These are phyloP conservation scores for Phytophthora kernoviae DNA, from an alignment of 352 stramenopile species.

Conservation along the genomic window DNA sequence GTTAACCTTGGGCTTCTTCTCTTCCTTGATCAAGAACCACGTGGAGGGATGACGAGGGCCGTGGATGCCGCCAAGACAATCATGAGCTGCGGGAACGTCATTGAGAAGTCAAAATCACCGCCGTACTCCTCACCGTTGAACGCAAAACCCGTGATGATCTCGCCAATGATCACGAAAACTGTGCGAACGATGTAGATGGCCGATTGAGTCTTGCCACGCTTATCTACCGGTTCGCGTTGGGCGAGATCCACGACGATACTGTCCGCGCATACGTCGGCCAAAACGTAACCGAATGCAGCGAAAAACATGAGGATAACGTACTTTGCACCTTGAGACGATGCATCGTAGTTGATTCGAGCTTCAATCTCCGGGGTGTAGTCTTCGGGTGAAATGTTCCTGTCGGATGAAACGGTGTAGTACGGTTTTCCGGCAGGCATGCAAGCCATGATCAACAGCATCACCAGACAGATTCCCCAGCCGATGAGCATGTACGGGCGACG, in stretches of 20 bases:
- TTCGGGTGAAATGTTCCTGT: constrained; percentile 25
- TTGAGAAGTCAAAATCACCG: constrained; percentile 48
- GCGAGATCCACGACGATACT: constrained; percentile 61
- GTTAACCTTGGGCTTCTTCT: constrained; percentile 35
- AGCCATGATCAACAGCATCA: constrained; percentile 57
- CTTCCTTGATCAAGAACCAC: constrained; percentile 60
- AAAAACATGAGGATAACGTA: constrained; percentile 66
- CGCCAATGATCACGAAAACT: constrained; percentile 46
- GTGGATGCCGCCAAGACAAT: constrained; percentile 44
- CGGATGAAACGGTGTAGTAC: constrained; percentile 51
- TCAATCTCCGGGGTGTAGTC: constrained; percentile 36
- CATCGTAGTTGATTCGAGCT: constrained; percentile 41
- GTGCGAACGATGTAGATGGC: constrained; percentile 56
- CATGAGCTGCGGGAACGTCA: constrained; percentile 55
- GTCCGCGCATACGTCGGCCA: constrained; percentile 48
- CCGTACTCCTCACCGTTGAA: constrained; percentile 53
- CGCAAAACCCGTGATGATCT: constrained; percentile 46
- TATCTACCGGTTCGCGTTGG: constrained; percentile 56
- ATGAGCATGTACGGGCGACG: constrained; percentile 47
- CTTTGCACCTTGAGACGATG: constrained; percentile 38
- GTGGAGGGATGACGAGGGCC: constrained; percentile 43
- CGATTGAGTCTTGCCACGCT: constrained; percentile 59
- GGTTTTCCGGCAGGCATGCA: constrained; percentile 35
- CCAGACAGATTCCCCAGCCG: constrained; percentile 22
- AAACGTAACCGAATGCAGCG: constrained; percentile 38